Conservation (phyloP, 495 filamentous ascomycete genomes). For the Tricharina praecox region DNA sequence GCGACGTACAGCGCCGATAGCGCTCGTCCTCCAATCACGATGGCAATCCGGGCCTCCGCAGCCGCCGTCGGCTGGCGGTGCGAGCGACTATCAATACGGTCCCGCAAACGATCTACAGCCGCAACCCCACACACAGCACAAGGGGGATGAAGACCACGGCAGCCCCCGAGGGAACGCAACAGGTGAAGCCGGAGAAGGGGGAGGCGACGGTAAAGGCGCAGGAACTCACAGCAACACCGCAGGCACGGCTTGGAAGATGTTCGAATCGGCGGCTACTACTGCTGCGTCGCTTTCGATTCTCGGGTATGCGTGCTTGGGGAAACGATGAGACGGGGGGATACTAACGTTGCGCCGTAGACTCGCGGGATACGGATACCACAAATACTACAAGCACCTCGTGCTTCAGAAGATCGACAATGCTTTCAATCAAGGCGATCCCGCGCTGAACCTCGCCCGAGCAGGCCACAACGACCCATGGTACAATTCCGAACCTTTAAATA, state of each 20-base stretch:
- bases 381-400: constrained; percentile 77
- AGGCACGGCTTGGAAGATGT: constrained; percentile 53
- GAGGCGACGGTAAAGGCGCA: background rate
- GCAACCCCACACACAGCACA: constrained; percentile 16
- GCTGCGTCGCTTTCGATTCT: constrained; percentile 70
- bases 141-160: background rate
- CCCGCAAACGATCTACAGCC: constrained; percentile 20
- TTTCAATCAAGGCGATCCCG: constrained; percentile 84
- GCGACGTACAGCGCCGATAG: background rate
- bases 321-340: background rate
- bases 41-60: constrained; percentile 1
- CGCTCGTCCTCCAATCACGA: background rate
- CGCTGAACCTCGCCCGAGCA: constrained; percentile 70
- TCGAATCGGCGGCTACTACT: constrained; percentile 72
- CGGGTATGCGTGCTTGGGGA: constrained; percentile 34
- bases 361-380: constrained; percentile 73
- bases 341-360: constrained; percentile 29
- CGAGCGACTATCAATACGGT: constrained; percentile 15
- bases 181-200: background rate
- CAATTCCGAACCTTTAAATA: constrained; percentile 1
- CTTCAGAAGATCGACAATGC: constrained; percentile 81
- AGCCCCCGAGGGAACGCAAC: background rate
- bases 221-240: constrained; percentile 7
- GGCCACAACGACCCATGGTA: constrained; percentile 31
- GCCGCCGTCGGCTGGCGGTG: constrained; percentile 1